phyloP scores from a whole-genome alignment of 768 basidiomycete genomes.

The Tricholoma matsutake region DNA sequence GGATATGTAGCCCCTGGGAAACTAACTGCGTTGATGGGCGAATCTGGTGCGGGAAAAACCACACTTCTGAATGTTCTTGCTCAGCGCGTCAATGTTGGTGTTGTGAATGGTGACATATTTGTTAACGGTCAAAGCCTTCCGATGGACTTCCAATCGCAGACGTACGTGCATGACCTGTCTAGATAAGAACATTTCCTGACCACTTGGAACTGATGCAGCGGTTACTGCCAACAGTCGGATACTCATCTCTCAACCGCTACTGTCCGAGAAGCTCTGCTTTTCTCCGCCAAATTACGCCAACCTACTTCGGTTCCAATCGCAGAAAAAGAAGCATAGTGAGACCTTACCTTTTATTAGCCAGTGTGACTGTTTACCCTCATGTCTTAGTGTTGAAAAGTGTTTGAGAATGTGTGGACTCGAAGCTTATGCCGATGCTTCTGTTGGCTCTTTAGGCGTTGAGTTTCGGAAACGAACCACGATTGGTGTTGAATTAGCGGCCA shows the following conservation, averaged over 20 bases:
- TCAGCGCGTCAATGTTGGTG: slow-evolving; percentile 43
- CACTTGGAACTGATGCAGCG: slow-evolving; percentile 36
- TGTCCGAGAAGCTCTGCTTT: slow-evolving; percentile 76
- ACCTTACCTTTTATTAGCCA: background rate
- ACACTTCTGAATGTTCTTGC: slow-evolving; percentile 59
- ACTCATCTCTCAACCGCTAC: slow-evolving; percentile 76
- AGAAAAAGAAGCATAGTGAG: slow-evolving; percentile 81
- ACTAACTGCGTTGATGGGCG: slow-evolving; percentile 75
- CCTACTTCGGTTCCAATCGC: slow-evolving; percentile 55
- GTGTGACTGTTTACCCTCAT: background rate
- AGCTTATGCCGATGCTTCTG: slow-evolving; percentile 57
- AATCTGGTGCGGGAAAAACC: slow-evolving; percentile 51
- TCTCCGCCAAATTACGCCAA: slow-evolving; percentile 80
- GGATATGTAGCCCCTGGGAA: slow-evolving; percentile 83
- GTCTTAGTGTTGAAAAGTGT: slow-evolving; percentile 39
- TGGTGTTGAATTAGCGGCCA: slow-evolving; percentile 56
- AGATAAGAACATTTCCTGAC: background rate
- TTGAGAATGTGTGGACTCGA: slow-evolving; percentile 66
- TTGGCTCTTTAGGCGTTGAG: slow-evolving; percentile 52
- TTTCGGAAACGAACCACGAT: slow-evolving; percentile 57
- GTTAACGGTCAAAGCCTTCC: slow-evolving; percentile 55
- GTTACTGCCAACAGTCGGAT: slow-evolving; percentile 87
- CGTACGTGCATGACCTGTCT: slow-evolving; percentile 22
- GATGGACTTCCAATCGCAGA: slow-evolving; percentile 61
- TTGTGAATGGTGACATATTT: slow-evolving; percentile 48